Evolutionary conservation across 2,329 filamentous ascomycete species (phyloP), one percentile per base, ranked within the genome.

Genomic region (Pestalotiopsis sp.): DNA sequence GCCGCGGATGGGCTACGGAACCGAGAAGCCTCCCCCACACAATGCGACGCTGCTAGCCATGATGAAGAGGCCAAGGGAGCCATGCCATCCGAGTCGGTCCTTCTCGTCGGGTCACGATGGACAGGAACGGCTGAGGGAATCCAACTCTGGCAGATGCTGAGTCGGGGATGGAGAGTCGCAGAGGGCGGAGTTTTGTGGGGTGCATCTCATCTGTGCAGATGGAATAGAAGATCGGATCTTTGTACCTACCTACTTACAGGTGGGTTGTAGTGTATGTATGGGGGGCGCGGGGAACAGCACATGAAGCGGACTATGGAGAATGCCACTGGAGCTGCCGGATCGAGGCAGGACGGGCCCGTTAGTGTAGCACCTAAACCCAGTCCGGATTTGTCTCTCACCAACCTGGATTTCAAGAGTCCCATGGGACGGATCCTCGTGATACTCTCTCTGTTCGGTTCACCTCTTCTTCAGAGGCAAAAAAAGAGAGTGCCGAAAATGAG

Each of bases 171-270:
- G 38, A 14, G 31, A 27, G 17, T 62, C 12, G 31, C 2, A 17
- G 20, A n/a, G 49, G 64, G 56, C 64, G 64, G 64, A 66, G 64
- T 66, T 66, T 66, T 66, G 56, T 59, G 56, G 64, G 56, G 60
- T 36, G 31, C 20, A 14, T 27, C 17, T n/a, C 27, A 9, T 31
- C 27, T 31, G 27, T 31, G 27, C 45, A 52, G 45, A 52, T n/a
- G 45, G 17, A 58, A 13, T 58, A 27, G n/a, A 58, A n/a, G n/a
- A n/a, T 25, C 17, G n/a, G 17, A n/a, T 23, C 20, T 20, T 13
- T 58, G 14, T 58, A 58, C n/a, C 20, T 58, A 58, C n/a, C 20
- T n/a, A 12, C 56, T n/a, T 23, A n/a, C 17, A 31, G 27, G 27
- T 31, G 27, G 27, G 27, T 31, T 7, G 27, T 31, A 31, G 27